A percentile compares a stretch with the other conserved stretches of the same genome.
These are phyloP conservation scores for Phlegmacium glaucopus DNA, from an alignment of 768 basidiomycete species.

Conservation along the genomic window DNA sequence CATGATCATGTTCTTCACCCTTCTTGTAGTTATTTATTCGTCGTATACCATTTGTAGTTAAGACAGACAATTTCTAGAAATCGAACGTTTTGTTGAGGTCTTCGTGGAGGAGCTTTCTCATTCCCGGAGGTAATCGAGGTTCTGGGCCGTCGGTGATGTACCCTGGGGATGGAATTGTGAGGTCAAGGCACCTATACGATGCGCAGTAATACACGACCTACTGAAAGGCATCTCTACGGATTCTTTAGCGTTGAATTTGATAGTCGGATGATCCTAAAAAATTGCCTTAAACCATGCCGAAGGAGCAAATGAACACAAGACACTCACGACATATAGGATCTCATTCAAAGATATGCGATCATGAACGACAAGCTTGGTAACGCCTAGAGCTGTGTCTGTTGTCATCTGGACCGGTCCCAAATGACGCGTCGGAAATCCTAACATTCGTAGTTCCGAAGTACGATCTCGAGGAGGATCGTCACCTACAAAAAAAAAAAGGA, in stretches of 20 bases:
- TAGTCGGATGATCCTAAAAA: constrained; percentile 83
- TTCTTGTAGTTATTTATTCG: background rate
- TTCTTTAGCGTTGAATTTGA: constrained; percentile 81
- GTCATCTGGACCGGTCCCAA: constrained; percentile 95
- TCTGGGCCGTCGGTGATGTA: constrained; percentile 50
- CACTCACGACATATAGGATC: constrained; percentile 69
- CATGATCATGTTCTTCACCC: background rate
- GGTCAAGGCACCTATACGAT: too few species aligned
- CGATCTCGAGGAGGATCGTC: constrained; percentile 96
- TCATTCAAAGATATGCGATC: constrained; percentile 71
- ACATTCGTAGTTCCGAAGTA: constrained; percentile 79
- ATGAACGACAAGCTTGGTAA: constrained; percentile 78
- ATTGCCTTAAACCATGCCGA: too few species aligned
- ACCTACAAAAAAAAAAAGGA: constrained; percentile 45
- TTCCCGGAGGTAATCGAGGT: constrained; percentile 84
- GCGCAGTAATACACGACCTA: constrained; percentile 33
- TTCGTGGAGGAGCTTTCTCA: constrained; percentile 80
- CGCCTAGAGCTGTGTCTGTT: constrained; percentile 93
- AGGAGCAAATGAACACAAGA: background rate
- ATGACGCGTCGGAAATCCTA: constrained; percentile 86
- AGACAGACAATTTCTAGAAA: too few species aligned
- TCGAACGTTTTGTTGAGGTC: constrained; percentile 89
- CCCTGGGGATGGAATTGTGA: constrained; percentile 29
- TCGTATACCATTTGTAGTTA: too few species aligned
- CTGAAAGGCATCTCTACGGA: constrained; percentile 99